Evolutionary conservation across 2,329 filamentous ascomycete species (phyloP).

Genomic region (Monosporascus cannonballus): DNA sequence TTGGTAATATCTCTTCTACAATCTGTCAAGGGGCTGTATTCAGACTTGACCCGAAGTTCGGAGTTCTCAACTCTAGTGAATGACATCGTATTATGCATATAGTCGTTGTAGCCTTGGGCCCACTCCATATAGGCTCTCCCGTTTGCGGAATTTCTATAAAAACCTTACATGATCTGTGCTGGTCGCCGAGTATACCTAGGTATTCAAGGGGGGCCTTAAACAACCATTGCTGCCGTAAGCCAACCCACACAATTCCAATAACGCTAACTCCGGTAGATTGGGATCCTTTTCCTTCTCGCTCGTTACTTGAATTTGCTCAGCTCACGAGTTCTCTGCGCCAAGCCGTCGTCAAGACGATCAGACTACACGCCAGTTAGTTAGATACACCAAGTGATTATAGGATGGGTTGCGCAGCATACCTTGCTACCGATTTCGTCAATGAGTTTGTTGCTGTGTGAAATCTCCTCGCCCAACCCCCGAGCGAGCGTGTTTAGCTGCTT

Average conservation of each 20-base stretch:
- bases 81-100: neutral
- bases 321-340: neutral
- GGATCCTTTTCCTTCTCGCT: neutral
- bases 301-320: neutral
- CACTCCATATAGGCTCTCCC: neutral
- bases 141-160: neutral
- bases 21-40: too few relatives aligned
- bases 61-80: too few relatives aligned
- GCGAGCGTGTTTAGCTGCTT: slow-evolving; percentile 68
- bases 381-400: neutral
- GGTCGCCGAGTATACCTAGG: neutral
- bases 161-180: neutral
- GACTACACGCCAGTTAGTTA: slow-evolving; percentile 45
- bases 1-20: too few relatives aligned
- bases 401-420: slow-evolving; percentile 42
- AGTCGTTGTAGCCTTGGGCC: neutral
- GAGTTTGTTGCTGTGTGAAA: slow-evolving; percentile 68
- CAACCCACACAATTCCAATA: neutral
- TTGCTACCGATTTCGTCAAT: slow-evolving; percentile 74
- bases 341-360: slow-evolving; percentile 67
- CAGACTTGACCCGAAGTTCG: too few relatives aligned
- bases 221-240: neutral
- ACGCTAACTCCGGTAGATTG: neutral
- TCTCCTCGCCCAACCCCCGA: slow-evolving; percentile 66
- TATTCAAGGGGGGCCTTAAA: neutral